phyloP scores from a whole-genome alignment of 208 protist species.

The Tetramitus jugosus region DNA sequence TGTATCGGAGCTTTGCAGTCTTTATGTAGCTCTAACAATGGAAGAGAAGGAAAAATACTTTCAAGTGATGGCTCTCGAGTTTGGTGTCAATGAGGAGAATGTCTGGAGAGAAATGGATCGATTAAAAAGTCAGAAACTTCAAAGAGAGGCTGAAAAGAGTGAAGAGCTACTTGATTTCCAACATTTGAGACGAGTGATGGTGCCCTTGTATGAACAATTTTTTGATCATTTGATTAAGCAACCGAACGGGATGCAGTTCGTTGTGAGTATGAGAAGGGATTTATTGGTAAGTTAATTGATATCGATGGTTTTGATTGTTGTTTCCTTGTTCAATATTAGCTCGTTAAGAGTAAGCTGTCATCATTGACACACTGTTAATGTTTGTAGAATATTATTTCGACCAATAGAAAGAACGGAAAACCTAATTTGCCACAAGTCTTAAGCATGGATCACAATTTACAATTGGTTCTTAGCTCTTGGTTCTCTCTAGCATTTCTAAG shows the following conservation, averaged over 20 bases:
- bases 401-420: not conserved
- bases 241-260: conserved; percentile 5
- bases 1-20: too few species aligned
- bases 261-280: not conserved
- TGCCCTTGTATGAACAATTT: conserved; percentile 8
- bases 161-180: not conserved
- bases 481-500: conserved; percentile 63
- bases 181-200: not conserved
- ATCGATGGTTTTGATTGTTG: too few species aligned
- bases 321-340: too few species aligned
- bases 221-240: conserved; percentile 2
- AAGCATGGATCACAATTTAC: conserved; percentile 46
- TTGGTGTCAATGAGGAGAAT: not conserved
- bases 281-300: not conserved
- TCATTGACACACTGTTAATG: too few species aligned
- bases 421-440: too few species aligned
- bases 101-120: too few species aligned
- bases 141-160: not conserved
- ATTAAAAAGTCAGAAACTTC: too few species aligned
- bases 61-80: not conserved
- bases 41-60: not conserved
- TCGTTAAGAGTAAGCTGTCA: too few species aligned
- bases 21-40: too few species aligned
- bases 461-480: conserved; percentile 58
- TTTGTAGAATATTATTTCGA: too few species aligned